A percentile compares a stretch with the other conserved stretches of the same genome.
These are phyloP conservation scores for Arctostaphylos glauca DNA, from an alignment of 148 eudicot genomes.

Conservation along the genomic window DNA sequence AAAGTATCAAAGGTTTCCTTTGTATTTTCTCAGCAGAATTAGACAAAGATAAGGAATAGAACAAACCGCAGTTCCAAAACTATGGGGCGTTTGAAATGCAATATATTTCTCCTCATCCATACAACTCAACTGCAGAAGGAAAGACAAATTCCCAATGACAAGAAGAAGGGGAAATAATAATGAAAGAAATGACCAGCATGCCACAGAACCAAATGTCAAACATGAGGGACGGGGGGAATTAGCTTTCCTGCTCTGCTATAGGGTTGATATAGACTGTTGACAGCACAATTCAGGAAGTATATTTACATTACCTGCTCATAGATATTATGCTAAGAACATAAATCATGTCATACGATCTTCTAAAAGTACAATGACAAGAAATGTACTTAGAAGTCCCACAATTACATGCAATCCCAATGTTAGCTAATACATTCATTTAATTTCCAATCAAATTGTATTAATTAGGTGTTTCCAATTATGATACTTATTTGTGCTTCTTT, in stretches of 20 bases:
- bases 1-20: slow-evolving; percentile 5
- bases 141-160: neutral
- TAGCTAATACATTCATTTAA: neutral
- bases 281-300: neutral
- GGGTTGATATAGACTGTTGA: neutral
- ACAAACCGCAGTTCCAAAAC: slow-evolving; percentile 51
- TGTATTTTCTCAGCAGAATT: neutral
- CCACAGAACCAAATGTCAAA: neutral
- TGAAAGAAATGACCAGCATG: neutral
- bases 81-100: slow-evolving; percentile 50
- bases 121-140: slow-evolving; percentile 53
- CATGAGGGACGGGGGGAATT: neutral
- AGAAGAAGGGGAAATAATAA: neutral
- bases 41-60: slow-evolving; percentile 15
- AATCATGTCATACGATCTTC: neutral
- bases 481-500: neutral
- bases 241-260: neutral
- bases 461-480: neutral
- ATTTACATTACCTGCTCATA: neutral
- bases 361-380: neutral
- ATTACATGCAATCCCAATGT: neutral
- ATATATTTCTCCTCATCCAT: slow-evolving; percentile 52
- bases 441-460: too few relatives aligned
- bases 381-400: neutral
- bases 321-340: neutral